Evolutionary conservation across 495 filamentous ascomycete species (phyloP).

Genomic region (Emericellopsis terricola): DNA sequence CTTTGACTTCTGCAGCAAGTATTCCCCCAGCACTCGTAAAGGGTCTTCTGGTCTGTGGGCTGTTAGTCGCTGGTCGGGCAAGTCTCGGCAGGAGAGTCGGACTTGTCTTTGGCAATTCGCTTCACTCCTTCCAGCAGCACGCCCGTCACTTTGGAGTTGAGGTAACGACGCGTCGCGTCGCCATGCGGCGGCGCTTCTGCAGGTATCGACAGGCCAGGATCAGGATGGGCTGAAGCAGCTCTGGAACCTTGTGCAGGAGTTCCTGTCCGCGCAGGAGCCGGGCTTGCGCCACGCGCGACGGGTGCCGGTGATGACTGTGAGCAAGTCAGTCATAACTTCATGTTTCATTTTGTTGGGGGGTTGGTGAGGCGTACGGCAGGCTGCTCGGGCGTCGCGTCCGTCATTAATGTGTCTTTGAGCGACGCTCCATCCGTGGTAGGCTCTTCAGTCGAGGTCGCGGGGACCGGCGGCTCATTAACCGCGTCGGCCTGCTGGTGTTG

Average conservation of each 20-base stretch:
- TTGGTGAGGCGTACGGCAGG: slow-evolving; percentile 2
- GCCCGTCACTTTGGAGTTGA: slow-evolving; percentile 78
- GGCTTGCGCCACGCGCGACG: slow-evolving; percentile 9
- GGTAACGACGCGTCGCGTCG: slow-evolving; percentile 68
- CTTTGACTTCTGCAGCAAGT: slow-evolving; percentile 60
- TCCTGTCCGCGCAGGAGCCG: slow-evolving; percentile 22
- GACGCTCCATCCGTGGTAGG: slow-evolving; percentile 3
- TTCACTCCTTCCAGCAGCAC: slow-evolving; percentile 88
- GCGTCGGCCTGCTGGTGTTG: neutral
- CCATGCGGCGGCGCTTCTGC: slow-evolving; percentile 47
- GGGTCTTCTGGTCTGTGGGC: slow-evolving; percentile 56
- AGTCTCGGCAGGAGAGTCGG: slow-evolving; percentile 15
- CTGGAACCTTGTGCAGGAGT: slow-evolving; percentile 17
- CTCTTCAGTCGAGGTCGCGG: slow-evolving; percentile 6
- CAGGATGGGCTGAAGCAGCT: slow-evolving; percentile 34
- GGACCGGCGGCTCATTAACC: neutral
- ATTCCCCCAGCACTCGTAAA: slow-evolving; percentile 71
- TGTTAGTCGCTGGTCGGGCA: slow-evolving; percentile 1
- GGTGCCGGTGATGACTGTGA: slow-evolving; percentile 3
- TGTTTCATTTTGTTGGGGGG: too few species aligned
- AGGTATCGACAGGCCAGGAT: slow-evolving; percentile 29
- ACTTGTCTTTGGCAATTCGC: slow-evolving; percentile 66
- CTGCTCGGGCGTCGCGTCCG: slow-evolving; percentile 2
- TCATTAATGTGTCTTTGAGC: slow-evolving; percentile 1
- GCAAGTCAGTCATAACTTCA: neutral